phyloP scores from a whole-genome alignment of 805 yeast genomes.

The Yamadazyma akitaensis region DNA sequence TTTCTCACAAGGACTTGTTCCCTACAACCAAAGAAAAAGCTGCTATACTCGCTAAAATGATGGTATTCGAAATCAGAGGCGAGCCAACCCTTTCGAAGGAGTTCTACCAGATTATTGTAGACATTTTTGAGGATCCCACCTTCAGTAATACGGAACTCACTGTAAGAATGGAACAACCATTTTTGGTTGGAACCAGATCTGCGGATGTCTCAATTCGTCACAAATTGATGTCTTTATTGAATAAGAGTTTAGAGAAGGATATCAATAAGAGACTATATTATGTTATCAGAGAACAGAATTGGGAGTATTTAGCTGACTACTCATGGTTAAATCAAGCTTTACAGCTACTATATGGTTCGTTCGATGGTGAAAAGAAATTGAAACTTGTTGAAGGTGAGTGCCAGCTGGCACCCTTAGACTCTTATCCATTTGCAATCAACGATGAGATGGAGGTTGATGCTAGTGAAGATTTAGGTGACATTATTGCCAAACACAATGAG shows the following conservation, averaged over 20 bases:
- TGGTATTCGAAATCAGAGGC: constrained; percentile 85
- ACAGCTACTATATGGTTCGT: constrained; percentile 78
- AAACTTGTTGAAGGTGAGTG: constrained; percentile 47
- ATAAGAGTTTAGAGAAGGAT: constrained; percentile 73
- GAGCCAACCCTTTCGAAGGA: constrained; percentile 73
- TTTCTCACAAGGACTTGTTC: constrained; percentile 74
- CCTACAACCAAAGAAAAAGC: constrained; percentile 97
- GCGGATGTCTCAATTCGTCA: constrained; percentile 72
- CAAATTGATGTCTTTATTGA: constrained; percentile 74
- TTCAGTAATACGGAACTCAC: constrained; percentile 84
- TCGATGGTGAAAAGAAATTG: constrained; percentile 50
- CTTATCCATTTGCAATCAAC: constrained; percentile 31
- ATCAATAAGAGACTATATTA: constrained; percentile 78
- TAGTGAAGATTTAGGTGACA: constrained; percentile 16
- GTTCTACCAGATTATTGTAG: constrained; percentile 82
- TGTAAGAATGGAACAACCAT: constrained; percentile 94
- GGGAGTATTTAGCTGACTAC: constrained; percentile 93
- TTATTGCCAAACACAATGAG: constrained; percentile 26
- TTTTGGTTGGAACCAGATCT: constrained; percentile 86
- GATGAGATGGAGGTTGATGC: constrained; percentile 29
- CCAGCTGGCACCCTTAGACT: constrained; percentile 51
- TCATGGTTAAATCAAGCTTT: constrained; percentile 94
- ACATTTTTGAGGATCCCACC: constrained; percentile 76
- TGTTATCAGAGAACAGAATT: constrained; percentile 89
- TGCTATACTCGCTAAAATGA: constrained; percentile 88